These are phyloP conservation scores for Apiotrichum akiyoshidainum DNA, from an alignment of 1,284 basidiomycete species.

Conservation along the genomic window DNA sequence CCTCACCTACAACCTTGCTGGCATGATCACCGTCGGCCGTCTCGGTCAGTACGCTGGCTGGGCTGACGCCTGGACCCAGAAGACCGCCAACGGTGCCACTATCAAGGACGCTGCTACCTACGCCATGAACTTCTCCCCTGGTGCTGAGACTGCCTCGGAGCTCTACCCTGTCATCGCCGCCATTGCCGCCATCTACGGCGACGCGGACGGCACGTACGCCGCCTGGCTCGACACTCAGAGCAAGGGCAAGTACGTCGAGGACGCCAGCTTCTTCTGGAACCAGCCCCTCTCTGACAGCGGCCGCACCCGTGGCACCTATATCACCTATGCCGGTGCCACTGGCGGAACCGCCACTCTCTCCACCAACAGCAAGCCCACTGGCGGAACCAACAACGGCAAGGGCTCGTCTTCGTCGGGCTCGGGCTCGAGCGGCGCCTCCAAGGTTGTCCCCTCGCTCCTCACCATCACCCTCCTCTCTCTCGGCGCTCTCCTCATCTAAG, in stretches of 20 bases:
- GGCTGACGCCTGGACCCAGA: conserved; percentile 24
- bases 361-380: conserved; percentile 2
- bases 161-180: conserved; percentile 28
- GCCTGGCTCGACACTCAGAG: conserved; percentile 23
- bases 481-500: neutral
- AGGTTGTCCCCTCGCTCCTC: neutral
- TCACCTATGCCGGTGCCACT: conserved; percentile 8
- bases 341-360: conserved; percentile 11
- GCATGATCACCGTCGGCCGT: conserved; percentile 21
- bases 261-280: conserved; percentile 29
- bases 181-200: conserved; percentile 34
- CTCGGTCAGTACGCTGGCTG: conserved; percentile 20
- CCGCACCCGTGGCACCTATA: neutral
- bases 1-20: conserved; percentile 42
- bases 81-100: conserved; percentile 21
- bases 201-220: conserved; percentile 32
- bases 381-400: neutral
- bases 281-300: conserved; percentile 20
- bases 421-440: neutral
- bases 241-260: conserved; percentile 25
- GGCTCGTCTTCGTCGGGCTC: too few relatives aligned
- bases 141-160: conserved; percentile 12
- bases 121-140: conserved; percentile 23
- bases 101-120: conserved; percentile 34
- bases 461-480: neutral